phyloP scores from a whole-genome alignment of 2,329 filamentous ascomycete genomes.

The Botrytis pseudocinerea region DNA sequence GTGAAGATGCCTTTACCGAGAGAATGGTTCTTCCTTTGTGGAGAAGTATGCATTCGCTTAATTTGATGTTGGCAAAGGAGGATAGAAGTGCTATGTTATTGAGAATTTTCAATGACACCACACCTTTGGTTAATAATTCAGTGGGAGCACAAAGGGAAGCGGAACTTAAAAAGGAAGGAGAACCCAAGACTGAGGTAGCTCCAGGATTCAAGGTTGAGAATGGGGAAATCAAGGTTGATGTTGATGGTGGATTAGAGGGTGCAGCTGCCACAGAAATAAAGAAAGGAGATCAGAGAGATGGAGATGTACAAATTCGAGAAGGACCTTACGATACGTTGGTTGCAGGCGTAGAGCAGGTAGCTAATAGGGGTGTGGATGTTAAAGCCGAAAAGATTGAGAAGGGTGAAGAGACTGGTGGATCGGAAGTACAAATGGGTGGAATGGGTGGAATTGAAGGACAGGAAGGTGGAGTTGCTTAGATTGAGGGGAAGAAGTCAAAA shows the following conservation, averaged over 20 bases:
- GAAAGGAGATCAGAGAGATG: slow-evolving; percentile 22
- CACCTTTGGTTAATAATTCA: slow-evolving; percentile 68
- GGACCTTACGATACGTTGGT: slow-evolving; percentile 34
- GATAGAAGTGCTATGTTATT: slow-evolving; percentile 90
- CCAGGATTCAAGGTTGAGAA: slow-evolving; percentile 31
- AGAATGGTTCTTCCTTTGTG: slow-evolving; percentile 88
- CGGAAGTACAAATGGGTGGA: slow-evolving; percentile 18
- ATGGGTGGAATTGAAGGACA: slow-evolving; percentile 21
- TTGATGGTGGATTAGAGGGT: slow-evolving; percentile 30
- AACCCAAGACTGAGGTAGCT: slow-evolving; percentile 22
- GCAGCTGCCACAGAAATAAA: slow-evolving; percentile 21
- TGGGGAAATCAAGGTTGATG: slow-evolving; percentile 33
- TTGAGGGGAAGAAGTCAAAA: background rate
- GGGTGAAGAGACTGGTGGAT: slow-evolving; percentile 30
- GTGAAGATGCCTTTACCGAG: slow-evolving; percentile 65
- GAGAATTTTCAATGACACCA: slow-evolving; percentile 85
- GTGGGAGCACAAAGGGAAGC: slow-evolving; percentile 35
- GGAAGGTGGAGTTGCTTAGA: slow-evolving; percentile 16
- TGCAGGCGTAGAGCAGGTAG: slow-evolving; percentile 25
- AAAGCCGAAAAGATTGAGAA: slow-evolving; percentile 34
- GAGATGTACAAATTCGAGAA: slow-evolving; percentile 30
- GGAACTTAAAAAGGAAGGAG: slow-evolving; percentile 26
- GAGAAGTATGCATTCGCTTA: slow-evolving; percentile 88
- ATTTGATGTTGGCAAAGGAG: slow-evolving; percentile 98
- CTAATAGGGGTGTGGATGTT: slow-evolving; percentile 27